Conservation (phyloP, 768 basidiomycete species). For the Coprinopsis sp. region DNA sequence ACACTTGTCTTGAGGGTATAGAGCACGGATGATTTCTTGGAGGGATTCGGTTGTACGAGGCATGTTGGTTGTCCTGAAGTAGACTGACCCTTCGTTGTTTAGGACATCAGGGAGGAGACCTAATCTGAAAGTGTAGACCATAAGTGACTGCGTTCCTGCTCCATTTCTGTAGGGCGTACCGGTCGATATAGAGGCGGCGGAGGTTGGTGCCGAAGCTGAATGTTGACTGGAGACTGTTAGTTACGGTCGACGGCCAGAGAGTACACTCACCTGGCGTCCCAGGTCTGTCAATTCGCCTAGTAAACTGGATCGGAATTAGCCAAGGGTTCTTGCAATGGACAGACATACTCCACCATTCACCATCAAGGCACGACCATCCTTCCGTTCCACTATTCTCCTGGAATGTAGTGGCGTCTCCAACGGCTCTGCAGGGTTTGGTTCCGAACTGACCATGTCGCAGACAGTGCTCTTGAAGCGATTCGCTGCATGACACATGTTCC, state of each 20-base stretch:
- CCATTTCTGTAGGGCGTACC: conserved; percentile 42
- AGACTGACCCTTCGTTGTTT: conserved; percentile 39
- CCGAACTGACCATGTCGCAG: conserved; percentile 13
- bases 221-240: conserved; percentile 45
- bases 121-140: conserved; percentile 39
- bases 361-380: conserved; percentile 49
- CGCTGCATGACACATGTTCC: conserved; percentile 60
- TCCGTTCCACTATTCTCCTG: conserved; percentile 49
- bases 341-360: conserved; percentile 56
- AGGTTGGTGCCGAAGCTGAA: conserved; percentile 56
- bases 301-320: conserved; percentile 37
- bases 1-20: conserved; percentile 59
- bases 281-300: conserved; percentile 72
- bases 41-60: conserved; percentile 72
- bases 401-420: conserved; percentile 31
- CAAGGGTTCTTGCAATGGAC: neutral
- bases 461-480: conserved; percentile 44
- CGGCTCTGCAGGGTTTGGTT: conserved; percentile 2
- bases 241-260: neutral
- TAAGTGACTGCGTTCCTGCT: no score
- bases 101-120: conserved; percentile 57
- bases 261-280: conserved; percentile 53
- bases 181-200: conserved; percentile 62
- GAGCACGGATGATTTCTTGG: conserved; percentile 67
- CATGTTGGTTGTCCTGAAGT: conserved; percentile 74